phyloP scores from a whole-genome alignment of 2,329 filamentous ascomycete genomes.

The Fusarium virguliforme region DNA sequence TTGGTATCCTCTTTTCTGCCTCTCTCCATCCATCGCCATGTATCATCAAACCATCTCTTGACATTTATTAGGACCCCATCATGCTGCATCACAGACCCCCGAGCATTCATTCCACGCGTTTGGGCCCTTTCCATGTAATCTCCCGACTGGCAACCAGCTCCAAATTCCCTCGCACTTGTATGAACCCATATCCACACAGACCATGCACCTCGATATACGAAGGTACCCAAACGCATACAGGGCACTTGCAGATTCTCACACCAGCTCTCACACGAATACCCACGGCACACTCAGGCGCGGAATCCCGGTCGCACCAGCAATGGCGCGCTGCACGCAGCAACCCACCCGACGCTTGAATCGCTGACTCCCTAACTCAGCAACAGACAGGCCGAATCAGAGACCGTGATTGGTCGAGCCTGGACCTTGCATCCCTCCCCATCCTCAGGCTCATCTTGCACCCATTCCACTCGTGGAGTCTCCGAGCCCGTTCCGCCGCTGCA shows the following conservation, averaged over 20 bases:
- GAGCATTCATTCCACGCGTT: conserved; percentile 23
- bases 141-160: conserved; percentile 13
- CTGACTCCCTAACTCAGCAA: conserved; percentile 52
- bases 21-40: conserved; percentile 6
- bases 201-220: conserved; percentile 29
- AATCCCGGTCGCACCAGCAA: conserved; percentile 48
- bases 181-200: conserved; percentile 28
- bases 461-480: conserved; percentile 46
- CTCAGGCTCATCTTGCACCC: conserved; percentile 42
- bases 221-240: conserved; percentile 4
- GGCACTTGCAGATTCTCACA: conserved; percentile 34
- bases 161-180: conserved; percentile 12
- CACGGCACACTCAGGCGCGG: conserved; percentile 43
- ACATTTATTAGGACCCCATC: conserved; percentile 10
- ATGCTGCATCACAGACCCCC: conserved; percentile 4
- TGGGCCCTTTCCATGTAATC: conserved; percentile 14
- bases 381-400: conserved; percentile 44
- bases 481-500: conserved; percentile 35
- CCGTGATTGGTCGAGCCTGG: conserved; percentile 44
- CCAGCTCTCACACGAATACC: conserved; percentile 37
- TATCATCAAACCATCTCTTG: conserved; percentile 5
- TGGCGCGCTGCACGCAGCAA: conserved; percentile 45
- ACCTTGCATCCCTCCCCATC: conserved; percentile 45
- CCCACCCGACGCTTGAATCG: conserved; percentile 47
- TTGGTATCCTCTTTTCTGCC: conserved; percentile 5